Percentiles rank a stretch among this genome's conserved stretches.
Evolutionary conservation across 2,329 filamentous ascomycete genomes (phyloP).

Genomic region (Monascus ruber): DNA sequence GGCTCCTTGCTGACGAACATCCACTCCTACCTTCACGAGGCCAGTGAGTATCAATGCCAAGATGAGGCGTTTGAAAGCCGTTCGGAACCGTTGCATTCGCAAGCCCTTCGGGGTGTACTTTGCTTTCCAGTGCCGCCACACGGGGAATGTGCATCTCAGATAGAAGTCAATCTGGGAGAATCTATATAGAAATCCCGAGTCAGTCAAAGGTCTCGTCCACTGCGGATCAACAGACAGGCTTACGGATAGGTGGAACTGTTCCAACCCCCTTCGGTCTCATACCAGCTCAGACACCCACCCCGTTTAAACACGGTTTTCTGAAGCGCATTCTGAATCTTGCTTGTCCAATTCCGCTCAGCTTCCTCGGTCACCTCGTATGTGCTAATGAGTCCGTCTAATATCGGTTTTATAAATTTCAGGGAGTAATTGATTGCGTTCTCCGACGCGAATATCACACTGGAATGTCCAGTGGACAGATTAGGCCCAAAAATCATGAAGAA

Average conservation of each 20-base stretch:
- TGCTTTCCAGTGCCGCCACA: constrained; percentile 44
- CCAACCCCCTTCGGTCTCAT: constrained; percentile 38
- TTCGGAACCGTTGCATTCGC: constrained; percentile 14
- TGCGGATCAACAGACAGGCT: constrained; percentile 7
- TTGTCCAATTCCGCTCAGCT: constrained; percentile 37
- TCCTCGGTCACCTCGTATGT: constrained; percentile 39
- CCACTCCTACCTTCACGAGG: constrained; percentile 3
- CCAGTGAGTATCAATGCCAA: constrained; percentile 10
- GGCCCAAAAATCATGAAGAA: constrained; percentile 55
- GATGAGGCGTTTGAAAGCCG: constrained; percentile 9
- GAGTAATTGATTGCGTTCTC: constrained; percentile 53
- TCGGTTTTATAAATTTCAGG: constrained; percentile 46
- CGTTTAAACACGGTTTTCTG: constrained; percentile 38
- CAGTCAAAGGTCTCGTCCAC: too few relatives aligned
- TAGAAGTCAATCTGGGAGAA: constrained; percentile 43
- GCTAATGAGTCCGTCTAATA: constrained; percentile 36
- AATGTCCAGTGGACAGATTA: constrained; percentile 53
- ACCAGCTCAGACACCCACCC: constrained; percentile 40
- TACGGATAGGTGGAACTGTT: constrained; percentile 39
- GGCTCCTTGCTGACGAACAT: constrained; percentile 1
- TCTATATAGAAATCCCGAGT: constrained; percentile 12
- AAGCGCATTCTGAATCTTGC: constrained; percentile 36
- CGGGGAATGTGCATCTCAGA: constrained; percentile 41
- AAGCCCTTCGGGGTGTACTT: constrained; percentile 40
- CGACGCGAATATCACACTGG: constrained; percentile 46